Percentiles rank a stretch among this genome's conserved stretches.
Conservation (phyloP, 495 filamentous ascomycete species). For the Tuber borchii region DNA sequence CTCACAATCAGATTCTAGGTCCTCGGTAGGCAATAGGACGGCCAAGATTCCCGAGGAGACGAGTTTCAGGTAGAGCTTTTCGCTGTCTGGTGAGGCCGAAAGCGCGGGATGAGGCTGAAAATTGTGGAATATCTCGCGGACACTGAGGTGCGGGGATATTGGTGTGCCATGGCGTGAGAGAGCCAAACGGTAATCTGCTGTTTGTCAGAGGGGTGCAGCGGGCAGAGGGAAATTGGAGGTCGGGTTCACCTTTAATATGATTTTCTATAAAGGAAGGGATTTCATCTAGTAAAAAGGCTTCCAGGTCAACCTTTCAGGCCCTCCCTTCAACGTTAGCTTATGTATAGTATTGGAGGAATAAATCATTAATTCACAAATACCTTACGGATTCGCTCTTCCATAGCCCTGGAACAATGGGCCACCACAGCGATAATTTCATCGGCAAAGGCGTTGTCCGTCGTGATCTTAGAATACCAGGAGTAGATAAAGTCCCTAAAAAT, state of each 20-base stretch:
- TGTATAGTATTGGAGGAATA: too few relatives aligned
- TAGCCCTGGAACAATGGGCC: conserved; percentile 76
- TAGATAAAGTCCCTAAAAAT: conserved; percentile 76
- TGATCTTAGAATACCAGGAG: conserved; percentile 88
- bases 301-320: conserved; percentile 71
- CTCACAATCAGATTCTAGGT: conserved; percentile 79
- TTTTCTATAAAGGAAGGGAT: conserved; percentile 72
- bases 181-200: conserved; percentile 44
- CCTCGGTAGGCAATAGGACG: conserved; percentile 81
- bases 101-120: conserved; percentile 38
- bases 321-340: conserved; percentile 68
- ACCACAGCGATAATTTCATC: conserved; percentile 81
- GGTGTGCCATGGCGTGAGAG: conserved; percentile 16
- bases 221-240: conserved; percentile 18
- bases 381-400: conserved; percentile 76
- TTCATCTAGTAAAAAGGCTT: conserved; percentile 79
- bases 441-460: conserved; percentile 76
- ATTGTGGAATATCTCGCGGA: conserved; percentile 34
- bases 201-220: conserved; percentile 11
- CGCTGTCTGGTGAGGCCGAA: background rate
- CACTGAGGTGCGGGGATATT: conserved; percentile 21
- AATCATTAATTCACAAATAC: conserved; percentile 40
- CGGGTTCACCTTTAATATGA: conserved; percentile 67
- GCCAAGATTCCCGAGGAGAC: conserved; percentile 55
- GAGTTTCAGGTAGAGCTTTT: conserved; percentile 30